A percentile compares a stretch with the other conserved stretches of the same genome.
Conservation (phyloP, 1,284 basidiomycete species). For the Fomitopsis pinicola region DNA sequence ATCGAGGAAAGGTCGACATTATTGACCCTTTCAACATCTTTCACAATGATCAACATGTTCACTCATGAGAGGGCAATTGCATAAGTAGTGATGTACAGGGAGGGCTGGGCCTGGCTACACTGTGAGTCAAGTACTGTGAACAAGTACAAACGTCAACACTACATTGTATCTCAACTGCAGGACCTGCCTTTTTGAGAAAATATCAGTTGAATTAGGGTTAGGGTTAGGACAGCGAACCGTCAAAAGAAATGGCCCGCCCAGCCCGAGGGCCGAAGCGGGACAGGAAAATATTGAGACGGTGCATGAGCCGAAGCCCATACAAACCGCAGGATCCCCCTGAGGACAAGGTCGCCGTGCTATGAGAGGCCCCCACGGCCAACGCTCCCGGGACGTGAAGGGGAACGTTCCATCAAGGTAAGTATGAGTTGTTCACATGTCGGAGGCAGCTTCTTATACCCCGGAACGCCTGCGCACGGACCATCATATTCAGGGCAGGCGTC, state of each 20-base stretch:
- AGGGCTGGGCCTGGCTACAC: too few species aligned
- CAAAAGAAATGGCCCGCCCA: slow-evolving; percentile 25
- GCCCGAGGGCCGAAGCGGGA: slow-evolving; percentile 49
- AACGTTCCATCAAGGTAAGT: slow-evolving; percentile 37
- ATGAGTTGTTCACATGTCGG: slow-evolving; percentile 21
- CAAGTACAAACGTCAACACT: neutral
- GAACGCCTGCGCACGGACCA: slow-evolving; percentile 4
- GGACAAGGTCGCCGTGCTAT: slow-evolving; percentile 75
- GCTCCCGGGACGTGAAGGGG: slow-evolving; percentile 36
- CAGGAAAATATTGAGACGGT: slow-evolving; percentile 71
- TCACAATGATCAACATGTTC: too few species aligned
- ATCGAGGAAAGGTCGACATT: too few species aligned
- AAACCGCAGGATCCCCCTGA: slow-evolving; percentile 42
- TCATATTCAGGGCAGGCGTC: slow-evolving; percentile 4
- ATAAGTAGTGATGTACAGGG: too few species aligned
- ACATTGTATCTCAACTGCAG: neutral
- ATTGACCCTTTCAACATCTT: too few species aligned
- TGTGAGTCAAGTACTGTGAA: too few species aligned
- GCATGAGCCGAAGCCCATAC: slow-evolving; percentile 66
- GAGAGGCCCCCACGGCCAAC: slow-evolving; percentile 43
- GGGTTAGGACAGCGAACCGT: slow-evolving; percentile 2
- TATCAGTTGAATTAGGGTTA: slow-evolving; percentile 3
- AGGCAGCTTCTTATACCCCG: neutral
- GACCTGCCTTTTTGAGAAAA: neutral
- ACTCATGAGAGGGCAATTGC: too few species aligned